Evolutionary conservation across 2,329 filamentous ascomycete species (phyloP).

Genomic region (Beauveria medogensis): DNA sequence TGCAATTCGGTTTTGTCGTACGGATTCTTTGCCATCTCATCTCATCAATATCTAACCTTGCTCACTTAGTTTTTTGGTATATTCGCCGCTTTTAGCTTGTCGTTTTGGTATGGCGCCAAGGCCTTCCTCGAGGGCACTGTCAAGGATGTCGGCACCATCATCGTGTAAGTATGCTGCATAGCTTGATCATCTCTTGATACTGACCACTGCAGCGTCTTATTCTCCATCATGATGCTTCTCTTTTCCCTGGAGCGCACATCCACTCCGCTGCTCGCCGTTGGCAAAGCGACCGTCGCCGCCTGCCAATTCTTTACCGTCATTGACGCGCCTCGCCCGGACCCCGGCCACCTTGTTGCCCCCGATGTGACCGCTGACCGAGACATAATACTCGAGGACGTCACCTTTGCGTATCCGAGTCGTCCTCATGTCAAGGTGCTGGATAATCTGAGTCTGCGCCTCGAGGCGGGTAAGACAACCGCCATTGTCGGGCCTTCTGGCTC

Average conservation of each 20-base stretch:
- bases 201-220: constrained; percentile 32
- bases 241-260: constrained; percentile 50
- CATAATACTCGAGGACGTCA: constrained; percentile 49
- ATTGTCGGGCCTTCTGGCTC: constrained; percentile 67
- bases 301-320: constrained; percentile 51
- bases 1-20: constrained; percentile 45
- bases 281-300: constrained; percentile 49
- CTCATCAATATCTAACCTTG: background rate
- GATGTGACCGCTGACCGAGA: constrained; percentile 31
- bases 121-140: constrained; percentile 39
- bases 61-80: constrained; percentile 41
- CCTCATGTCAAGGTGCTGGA: constrained; percentile 57
- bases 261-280: constrained; percentile 49
- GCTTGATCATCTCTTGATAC: background rate
- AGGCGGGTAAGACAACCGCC: constrained; percentile 60
- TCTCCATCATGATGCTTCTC: constrained; percentile 51
- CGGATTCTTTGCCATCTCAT: constrained; percentile 6
- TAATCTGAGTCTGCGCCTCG: constrained; percentile 48
- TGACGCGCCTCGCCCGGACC: constrained; percentile 34
- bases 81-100: constrained; percentile 45
- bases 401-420: constrained; percentile 65
- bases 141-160: constrained; percentile 42
- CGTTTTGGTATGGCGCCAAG: constrained; percentile 56
- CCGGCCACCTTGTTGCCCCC: constrained; percentile 27
- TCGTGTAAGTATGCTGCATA: constrained; percentile 36